A percentile compares a stretch with the other conserved stretches of the same genome.
Conservation (phyloP, 306 rosid genomes). For the Gillenia trifoliata region DNA sequence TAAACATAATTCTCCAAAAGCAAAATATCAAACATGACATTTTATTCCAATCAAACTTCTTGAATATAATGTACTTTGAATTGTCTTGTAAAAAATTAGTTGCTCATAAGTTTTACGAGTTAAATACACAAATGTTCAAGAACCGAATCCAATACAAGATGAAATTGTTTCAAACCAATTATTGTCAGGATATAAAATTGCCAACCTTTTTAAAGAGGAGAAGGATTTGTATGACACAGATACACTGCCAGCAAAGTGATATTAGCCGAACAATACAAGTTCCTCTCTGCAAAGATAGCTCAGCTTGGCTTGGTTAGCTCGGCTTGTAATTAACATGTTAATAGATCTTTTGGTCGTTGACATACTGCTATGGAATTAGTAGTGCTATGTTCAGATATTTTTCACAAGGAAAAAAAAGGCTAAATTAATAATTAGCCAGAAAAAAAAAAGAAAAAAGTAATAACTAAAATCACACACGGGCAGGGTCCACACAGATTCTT, state of each 20-base stretch:
- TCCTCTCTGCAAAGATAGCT: neutral
- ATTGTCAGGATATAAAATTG: neutral
- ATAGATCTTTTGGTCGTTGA: slow-evolving; percentile 1
- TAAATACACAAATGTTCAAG: too few relatives aligned
- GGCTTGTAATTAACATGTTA: neutral
- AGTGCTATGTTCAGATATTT: neutral
- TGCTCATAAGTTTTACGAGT: neutral
- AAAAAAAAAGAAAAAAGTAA: too few relatives aligned
- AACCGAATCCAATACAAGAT: neutral
- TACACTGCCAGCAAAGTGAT: neutral
- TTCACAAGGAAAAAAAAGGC: neutral
- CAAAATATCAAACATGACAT: too few relatives aligned
- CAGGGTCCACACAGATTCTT: slow-evolving; percentile 14
- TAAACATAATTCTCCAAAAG: too few relatives aligned
- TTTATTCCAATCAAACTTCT: neutral
- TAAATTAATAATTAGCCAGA: neutral
- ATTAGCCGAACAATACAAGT: neutral
- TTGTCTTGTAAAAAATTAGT: neutral
- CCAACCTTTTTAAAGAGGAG: neutral
- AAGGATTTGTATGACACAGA: too few relatives aligned
- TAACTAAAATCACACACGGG: neutral
- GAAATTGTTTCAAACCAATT: neutral
- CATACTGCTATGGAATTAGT: neutral
- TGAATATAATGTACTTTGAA: neutral
- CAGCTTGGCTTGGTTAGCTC: neutral